Evolutionary conservation across 371 early-diverging fungal genomes (phyloP), one percentile per base, ranked within the genome.

Genomic region (Lichtheimia ornata): DNA sequence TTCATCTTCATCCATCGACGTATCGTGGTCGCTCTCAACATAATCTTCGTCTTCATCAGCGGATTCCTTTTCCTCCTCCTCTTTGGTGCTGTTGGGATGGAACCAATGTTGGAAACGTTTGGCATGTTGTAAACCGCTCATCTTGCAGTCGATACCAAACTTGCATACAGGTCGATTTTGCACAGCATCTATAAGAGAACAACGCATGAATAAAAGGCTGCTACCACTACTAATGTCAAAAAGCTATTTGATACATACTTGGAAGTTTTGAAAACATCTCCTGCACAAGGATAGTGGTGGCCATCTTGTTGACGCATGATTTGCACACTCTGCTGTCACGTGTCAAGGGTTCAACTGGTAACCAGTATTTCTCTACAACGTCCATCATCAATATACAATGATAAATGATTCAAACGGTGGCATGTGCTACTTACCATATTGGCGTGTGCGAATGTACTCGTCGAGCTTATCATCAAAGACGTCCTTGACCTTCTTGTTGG

Each of bases 381-480:
- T 47, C 18, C n/a, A 47, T 47, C 47, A 47, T n/a, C n/a, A n/a
- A 11, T 22, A 18, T 22, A 22, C 47, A 9, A 22, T 7, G 22
- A 11, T 15, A 9, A 47, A n/a, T 2, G 17, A n/a, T 47, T 17
- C 47, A 4, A 7, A 0, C 1, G 22, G 5, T 47, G 15, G 14
- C 14, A n/a, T 44, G 45, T 5, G 3, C 1, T 35, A 2, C 47
- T n/a, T 47, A 42, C 67, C 81, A 71, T 77, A 81, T 78, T 65
- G 59, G 64, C 73, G 4, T 50, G 3, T 17, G 55, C 43, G 1
- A 61, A 24, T 18, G 52, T 65, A 72, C 1, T 51, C 53, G 7
- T 59, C 61, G 9, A 78, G 43, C 13, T 70, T 55, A 27, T 62
- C 58, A 50, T 73, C 61, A 53, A 72, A 69, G 2, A 72, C 22